These are phyloP conservation scores for Plantago elongata DNA, from an alignment of 257 asterid genomes.

Conservation along the genomic window DNA sequence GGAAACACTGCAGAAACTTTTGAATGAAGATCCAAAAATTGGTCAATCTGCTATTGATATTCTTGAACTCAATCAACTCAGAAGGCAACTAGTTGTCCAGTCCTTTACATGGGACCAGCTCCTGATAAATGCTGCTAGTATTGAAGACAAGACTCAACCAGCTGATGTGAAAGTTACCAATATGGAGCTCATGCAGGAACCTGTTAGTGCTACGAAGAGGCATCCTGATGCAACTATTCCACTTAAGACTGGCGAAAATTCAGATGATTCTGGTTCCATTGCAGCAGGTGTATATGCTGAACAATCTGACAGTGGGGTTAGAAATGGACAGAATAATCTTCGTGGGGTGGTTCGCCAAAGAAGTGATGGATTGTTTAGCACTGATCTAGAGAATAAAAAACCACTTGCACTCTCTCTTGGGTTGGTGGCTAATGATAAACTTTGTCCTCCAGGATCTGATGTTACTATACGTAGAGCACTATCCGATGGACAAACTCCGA, in stretches of 20 bases:
- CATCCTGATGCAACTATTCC: constrained; percentile 28
- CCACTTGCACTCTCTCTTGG: constrained; percentile 27
- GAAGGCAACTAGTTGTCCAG: constrained; percentile 70
- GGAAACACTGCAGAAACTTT: constrained; percentile 57
- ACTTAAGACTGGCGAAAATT: constrained; percentile 20
- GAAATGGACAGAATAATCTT: constrained; percentile 19
- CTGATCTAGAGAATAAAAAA: constrained; percentile 25
- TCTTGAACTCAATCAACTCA: constrained; percentile 73
- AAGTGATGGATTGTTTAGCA: constrained; percentile 21
- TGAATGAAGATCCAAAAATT: constrained; percentile 45
- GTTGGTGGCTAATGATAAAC: constrained; percentile 27
- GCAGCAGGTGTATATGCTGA: constrained; percentile 31
- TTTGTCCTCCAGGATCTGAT: constrained; percentile 39
- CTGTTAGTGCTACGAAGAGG: constrained; percentile 31
- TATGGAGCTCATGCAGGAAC: constrained; percentile 35
- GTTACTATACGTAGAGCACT: constrained; percentile 43
- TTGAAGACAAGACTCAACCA: constrained; percentile 29
- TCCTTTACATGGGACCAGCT: constrained; percentile 89
- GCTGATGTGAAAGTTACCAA: constrained; percentile 26
- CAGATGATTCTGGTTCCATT: constrained; percentile 26
- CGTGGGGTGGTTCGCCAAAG: constrained; percentile 29
- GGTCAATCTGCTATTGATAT: constrained; percentile 67
- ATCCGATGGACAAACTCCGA: constrained; percentile 62
- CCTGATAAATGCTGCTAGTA: constrained; percentile 54
- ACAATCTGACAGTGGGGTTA: constrained; percentile 28